Evolutionary conservation across 225 moss, liverwort and hornwort genomes (phyloP), one percentile per base, ranked within the genome.

Genomic region (Straminergon stramineum): DNA sequence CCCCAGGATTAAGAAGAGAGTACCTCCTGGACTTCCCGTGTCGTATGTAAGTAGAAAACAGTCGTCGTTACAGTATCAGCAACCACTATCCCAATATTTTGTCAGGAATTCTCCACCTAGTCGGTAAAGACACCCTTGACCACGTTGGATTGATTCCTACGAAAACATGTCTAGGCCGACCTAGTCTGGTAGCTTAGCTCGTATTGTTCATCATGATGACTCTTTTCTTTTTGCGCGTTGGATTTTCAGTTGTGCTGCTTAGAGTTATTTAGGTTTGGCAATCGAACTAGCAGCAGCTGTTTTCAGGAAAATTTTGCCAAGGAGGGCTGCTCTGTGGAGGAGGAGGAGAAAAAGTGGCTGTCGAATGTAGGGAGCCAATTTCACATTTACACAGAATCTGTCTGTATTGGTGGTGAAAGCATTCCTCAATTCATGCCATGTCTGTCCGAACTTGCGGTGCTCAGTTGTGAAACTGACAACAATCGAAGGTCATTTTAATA

Each of bases 1-100:
- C 31, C 91, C 92, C 37, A 84, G 87, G 74, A 89, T 84, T 55
- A 90, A 85, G 82, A 94, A 91, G 89, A 81, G 92, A 79, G 37
- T 87, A 4, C 88, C 92, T 79, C 79, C 89, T 78, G 92, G 91
- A 63, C 87, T 89, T 43, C 89, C 87, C 45, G 82, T 87, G 30
- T 85, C 91, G 56, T 89, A 90, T 69, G n/a, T 80, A 48, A 75
- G 88, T 87, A 87, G 91, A 43, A 91, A 86, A 39, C 84, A 71
- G 48, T 39, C 86, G 63, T 90, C 93, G n/a, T 81, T 83, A 27
- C 90, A 66, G 53, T 92, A 91, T 69, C 94, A 93, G 83, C 89
- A 81, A 39, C 90, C 91, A 70, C n/a, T 91, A 31, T 84, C 90
- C 68, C 89, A 85, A n/a, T 89, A 92, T 78, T 88, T 90, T 55